Evolutionary conservation across 2,329 filamentous ascomycete species (phyloP), one percentile per base, ranked within the genome.

Genomic region (Colletotrichum scovillei): DNA sequence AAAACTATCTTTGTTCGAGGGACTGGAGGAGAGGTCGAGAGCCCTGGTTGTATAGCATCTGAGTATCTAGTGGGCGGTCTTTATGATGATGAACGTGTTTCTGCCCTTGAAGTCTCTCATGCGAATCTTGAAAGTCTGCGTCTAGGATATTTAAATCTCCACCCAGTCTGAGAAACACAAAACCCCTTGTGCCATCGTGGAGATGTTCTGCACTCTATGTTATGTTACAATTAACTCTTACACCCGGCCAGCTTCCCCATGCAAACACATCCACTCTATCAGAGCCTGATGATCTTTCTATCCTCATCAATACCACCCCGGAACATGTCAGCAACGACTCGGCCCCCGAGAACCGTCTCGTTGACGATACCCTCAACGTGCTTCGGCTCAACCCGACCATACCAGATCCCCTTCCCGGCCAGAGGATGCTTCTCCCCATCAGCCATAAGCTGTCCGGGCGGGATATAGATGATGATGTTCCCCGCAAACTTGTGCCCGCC

Each of bases 401-500:
- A 97, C 94, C 94, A 97, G 3, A 97, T 89, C 0, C 94, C 94
- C 78, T 90, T 90, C 0, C 94, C 93, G 1, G 89, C 90, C 63
- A 95, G 81, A 5, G 89, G 86, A 79, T 94, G 90, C 11, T 76
- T 74, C 74, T 82, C 76, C 5, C 86, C 87, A 4, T 82, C 83
- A 35, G 71, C 76, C 3, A 79, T 81, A 74, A 79, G 85, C 74
- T 85, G 72, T 0, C 78, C 79, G 0, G 91, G 92, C 5, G 94
- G 94, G 5, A 97, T 80, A 78, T 97, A 97, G 1, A 97, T 83
- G 60, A 97, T 95, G 46, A 96, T 89, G 80, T 97, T 97, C 1
- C 94, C 94, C 0, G 94, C 94, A 80, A 92, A 96, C 80, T 95
- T 95, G 82, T 97, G 94, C 0, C 94, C 94, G 1, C 94, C 94